Evolutionary conservation across 495 filamentous ascomycete genomes (phyloP).

Genomic region (Trypethelium eluteriae): DNA sequence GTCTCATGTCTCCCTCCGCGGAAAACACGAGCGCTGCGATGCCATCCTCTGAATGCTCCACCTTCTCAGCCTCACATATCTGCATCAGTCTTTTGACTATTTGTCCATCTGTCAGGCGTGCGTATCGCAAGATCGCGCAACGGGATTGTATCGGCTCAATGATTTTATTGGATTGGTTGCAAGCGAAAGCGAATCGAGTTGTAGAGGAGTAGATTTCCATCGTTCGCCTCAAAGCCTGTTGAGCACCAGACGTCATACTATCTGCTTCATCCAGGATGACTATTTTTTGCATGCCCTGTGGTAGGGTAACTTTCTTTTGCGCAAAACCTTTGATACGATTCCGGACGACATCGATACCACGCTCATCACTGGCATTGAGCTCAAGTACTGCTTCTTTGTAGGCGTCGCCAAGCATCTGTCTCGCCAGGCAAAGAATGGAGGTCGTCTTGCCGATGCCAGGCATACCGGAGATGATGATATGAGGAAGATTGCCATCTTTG

Average conservation of each 20-base stretch:
- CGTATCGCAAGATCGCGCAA: slow-evolving; percentile 93
- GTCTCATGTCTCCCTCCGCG: slow-evolving; percentile 97
- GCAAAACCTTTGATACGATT: slow-evolving; percentile 98
- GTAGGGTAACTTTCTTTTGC: slow-evolving; percentile 97
- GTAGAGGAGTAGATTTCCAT: slow-evolving; percentile 99
- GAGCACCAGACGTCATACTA: slow-evolving; percentile 89
- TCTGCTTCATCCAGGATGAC: slow-evolving; percentile 98
- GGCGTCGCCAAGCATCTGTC: slow-evolving; percentile 81
- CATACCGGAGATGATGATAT: slow-evolving; percentile 98
- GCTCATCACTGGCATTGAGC: slow-evolving; percentile 90
- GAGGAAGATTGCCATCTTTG: slow-evolving; percentile 98
- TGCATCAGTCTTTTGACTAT: slow-evolving; percentile 83
- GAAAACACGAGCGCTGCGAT: slow-evolving; percentile 92
- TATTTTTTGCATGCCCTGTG: slow-evolving; percentile 83
- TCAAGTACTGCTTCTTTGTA: slow-evolving; percentile 98
- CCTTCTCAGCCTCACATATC: slow-evolving; percentile 74
- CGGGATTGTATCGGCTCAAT: slow-evolving; percentile 96
- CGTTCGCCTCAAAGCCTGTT: slow-evolving; percentile 89
- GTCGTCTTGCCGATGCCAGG: slow-evolving; percentile 99
- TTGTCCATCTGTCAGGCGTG: slow-evolving; percentile 83
- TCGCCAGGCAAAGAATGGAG: slow-evolving; percentile 84
- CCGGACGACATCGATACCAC: slow-evolving; percentile 98
- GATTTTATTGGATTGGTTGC: slow-evolving; percentile 98
- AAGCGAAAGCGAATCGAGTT: slow-evolving; percentile 95
- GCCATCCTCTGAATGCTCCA: slow-evolving; percentile 82